A percentile compares a stretch with the other conserved stretches of the same genome.
These are phyloP conservation scores for Moesziomyces parantarcticus DNA, from an alignment of 1,284 basidiomycete genomes.

Conservation along the genomic window DNA sequence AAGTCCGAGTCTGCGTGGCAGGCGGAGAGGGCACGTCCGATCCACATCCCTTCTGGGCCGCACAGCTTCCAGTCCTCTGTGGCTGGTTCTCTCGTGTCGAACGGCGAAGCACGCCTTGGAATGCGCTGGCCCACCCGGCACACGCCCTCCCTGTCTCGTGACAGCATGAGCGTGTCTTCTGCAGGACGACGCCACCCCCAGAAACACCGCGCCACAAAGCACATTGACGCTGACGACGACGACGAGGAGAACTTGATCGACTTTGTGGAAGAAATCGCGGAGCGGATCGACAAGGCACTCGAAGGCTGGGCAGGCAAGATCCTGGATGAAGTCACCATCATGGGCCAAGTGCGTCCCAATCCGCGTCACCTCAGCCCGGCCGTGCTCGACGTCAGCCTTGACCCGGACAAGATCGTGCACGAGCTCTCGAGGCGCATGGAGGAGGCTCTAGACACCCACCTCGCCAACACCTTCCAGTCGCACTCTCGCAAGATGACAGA, in stretches of 20 bases:
- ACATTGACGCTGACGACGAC: slow-evolving; percentile 17
- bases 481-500: slow-evolving; percentile 25
- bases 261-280: slow-evolving; percentile 60
- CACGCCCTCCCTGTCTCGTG: slow-evolving; percentile 4
- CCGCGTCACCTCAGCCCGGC: slow-evolving; percentile 21
- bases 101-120: slow-evolving; percentile 4
- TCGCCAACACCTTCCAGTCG: slow-evolving; percentile 9
- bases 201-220: not conserved
- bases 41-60: slow-evolving; percentile 25
- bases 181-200: slow-evolving; percentile 16
- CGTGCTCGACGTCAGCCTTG: slow-evolving; percentile 3
- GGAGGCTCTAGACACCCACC: slow-evolving; percentile 19
- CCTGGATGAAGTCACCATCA: slow-evolving; percentile 61
- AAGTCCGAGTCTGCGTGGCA: slow-evolving; percentile 7
- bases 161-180: slow-evolving; percentile 22
- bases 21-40: slow-evolving; percentile 13
- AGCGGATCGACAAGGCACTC: slow-evolving; percentile 52
- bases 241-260: slow-evolving; percentile 54
- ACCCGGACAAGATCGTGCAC: slow-evolving; percentile 31
- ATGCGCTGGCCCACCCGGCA: slow-evolving; percentile 17
- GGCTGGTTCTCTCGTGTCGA: slow-evolving; percentile 12
- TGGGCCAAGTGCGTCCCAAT: slow-evolving; percentile 53
- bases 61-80: slow-evolving; percentile 21
- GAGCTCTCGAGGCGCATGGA: slow-evolving; percentile 36
- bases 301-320: slow-evolving; percentile 64